Percentiles rank a stretch among this genome's conserved stretches.
Conservation (phyloP, 495 filamentous ascomycete genomes). For the Xylaria palmicola region DNA sequence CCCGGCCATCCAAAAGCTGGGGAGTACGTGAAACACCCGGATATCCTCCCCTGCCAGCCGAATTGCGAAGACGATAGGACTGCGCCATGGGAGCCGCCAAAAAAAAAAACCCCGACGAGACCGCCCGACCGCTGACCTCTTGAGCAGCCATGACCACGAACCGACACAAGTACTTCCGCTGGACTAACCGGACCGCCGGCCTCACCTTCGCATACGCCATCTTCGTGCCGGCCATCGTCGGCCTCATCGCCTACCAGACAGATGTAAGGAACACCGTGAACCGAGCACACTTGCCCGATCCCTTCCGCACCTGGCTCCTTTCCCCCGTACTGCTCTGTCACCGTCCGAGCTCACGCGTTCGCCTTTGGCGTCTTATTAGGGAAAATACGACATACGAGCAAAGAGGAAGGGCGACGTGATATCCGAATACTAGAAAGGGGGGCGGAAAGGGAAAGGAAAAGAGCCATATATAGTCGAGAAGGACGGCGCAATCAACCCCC, state of each 20-base stretch:
- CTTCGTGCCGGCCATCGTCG: conserved; percentile 65
- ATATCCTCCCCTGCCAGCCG: conserved; percentile 13
- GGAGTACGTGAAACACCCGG: conserved; percentile 54
- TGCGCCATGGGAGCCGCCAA: background rate
- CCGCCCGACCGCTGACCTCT: background rate
- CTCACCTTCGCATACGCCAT: conserved; percentile 72
- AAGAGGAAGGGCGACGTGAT: conserved; percentile 84
- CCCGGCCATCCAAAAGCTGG: conserved; percentile 75
- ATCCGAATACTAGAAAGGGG: conserved; percentile 60
- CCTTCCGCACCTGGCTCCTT: background rate
- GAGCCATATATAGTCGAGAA: background rate
- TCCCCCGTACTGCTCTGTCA: background rate
- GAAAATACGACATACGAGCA: conserved; percentile 79
- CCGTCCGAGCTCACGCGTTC: background rate
- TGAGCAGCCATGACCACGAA: conserved; percentile 74
- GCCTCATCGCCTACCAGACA: conserved; percentile 67
- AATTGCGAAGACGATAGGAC: background rate
- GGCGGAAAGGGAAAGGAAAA: background rate
- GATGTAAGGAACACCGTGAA: conserved; percentile 66
- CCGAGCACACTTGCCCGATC: background rate
- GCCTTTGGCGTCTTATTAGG: conserved; percentile 54
- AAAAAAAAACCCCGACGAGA: background rate
- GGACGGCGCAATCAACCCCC: background rate
- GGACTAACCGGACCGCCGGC: conserved; percentile 78
- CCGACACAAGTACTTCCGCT: conserved; percentile 94